These are phyloP conservation scores for Talaromyces sp. DNA, from an alignment of 2,329 filamentous ascomycete species.

Conservation along the genomic window DNA sequence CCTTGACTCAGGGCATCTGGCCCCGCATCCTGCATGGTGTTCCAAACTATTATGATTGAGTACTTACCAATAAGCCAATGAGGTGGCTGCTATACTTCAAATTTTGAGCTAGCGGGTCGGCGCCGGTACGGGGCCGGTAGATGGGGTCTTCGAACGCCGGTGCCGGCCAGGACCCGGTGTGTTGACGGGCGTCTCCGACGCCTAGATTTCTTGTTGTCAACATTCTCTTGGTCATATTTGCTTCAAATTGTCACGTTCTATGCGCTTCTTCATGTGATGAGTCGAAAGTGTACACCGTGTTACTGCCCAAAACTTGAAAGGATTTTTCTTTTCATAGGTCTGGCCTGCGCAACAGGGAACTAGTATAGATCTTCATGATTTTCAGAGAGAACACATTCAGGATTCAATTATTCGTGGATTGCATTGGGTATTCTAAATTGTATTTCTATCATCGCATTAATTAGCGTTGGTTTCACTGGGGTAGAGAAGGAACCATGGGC, in stretches of 20 bases:
- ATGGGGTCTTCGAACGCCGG: slow-evolving; percentile 20
- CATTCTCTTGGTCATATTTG: background rate
- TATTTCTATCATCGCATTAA: too few relatives aligned
- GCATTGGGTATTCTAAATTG: too few relatives aligned
- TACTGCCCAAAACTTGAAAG: slow-evolving; percentile 17
- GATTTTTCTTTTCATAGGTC: background rate
- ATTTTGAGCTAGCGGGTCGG: slow-evolving; percentile 21
- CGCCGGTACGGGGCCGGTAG: slow-evolving; percentile 20
- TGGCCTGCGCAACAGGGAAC: background rate
- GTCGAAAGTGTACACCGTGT: background rate
- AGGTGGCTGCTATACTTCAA: slow-evolving; percentile 18
- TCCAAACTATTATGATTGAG: slow-evolving; percentile 19
- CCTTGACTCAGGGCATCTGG: slow-evolving; percentile 25
- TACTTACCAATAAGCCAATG: slow-evolving; percentile 19
- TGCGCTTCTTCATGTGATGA: slow-evolving; percentile 15
- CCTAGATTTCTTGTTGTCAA: slow-evolving; percentile 12
- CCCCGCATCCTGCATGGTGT: slow-evolving; percentile 13
- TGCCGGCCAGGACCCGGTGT: slow-evolving; percentile 24
- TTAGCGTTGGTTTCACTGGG: slow-evolving; percentile 16
- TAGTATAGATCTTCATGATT: too few relatives aligned
- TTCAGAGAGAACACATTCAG: too few relatives aligned
- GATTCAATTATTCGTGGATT: too few relatives aligned
- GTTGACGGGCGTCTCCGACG: slow-evolving; percentile 11
- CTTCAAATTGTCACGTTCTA: background rate
- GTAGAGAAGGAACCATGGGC: slow-evolving; percentile 37